Conservation (phyloP, 306 rosid species). For the Corylus heterophylla region DNA sequence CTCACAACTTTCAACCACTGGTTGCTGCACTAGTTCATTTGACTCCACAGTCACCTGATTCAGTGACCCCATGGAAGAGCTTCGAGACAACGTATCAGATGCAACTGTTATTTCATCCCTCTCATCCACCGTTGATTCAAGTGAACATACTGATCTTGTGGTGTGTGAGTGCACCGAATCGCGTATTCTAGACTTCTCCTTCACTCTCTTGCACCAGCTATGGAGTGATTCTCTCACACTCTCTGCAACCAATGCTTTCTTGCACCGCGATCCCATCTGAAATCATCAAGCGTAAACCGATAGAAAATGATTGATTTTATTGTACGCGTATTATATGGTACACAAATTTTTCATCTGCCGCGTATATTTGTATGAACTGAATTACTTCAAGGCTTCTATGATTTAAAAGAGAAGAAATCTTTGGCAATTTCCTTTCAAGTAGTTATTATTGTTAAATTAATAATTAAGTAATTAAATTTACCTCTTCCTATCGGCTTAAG, state of each 20-base stretch:
- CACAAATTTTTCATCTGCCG: not conserved
- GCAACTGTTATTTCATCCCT: constrained; percentile 80
- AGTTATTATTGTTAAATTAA: no score
- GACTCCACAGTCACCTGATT: constrained; percentile 71
- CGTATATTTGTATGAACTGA: not conserved
- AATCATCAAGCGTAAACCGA: not conserved
- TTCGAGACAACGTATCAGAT: constrained; percentile 72
- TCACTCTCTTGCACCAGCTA: constrained; percentile 97
- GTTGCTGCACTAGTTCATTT: constrained; percentile 36
- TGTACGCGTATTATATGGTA: not conserved
- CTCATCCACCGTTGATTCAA: constrained; percentile 67
- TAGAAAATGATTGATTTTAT: no score
- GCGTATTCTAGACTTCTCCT: constrained; percentile 68
- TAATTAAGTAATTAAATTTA: no score
- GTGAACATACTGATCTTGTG: constrained; percentile 80
- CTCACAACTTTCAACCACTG: constrained; percentile 31
- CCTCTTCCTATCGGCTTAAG: no score
- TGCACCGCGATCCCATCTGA: constrained; percentile 88
- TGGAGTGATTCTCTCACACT: constrained; percentile 91
- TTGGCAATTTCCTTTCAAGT: no score
- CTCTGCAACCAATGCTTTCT: constrained; percentile 83
- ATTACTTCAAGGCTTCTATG: not conserved
- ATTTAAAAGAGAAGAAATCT: no score
- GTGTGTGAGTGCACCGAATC: constrained; percentile 58
- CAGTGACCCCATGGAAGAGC: constrained; percentile 63